Evolutionary conservation across 768 basidiomycete species (phyloP).

Genomic region (Rubroboletus pulcherrimus): DNA sequence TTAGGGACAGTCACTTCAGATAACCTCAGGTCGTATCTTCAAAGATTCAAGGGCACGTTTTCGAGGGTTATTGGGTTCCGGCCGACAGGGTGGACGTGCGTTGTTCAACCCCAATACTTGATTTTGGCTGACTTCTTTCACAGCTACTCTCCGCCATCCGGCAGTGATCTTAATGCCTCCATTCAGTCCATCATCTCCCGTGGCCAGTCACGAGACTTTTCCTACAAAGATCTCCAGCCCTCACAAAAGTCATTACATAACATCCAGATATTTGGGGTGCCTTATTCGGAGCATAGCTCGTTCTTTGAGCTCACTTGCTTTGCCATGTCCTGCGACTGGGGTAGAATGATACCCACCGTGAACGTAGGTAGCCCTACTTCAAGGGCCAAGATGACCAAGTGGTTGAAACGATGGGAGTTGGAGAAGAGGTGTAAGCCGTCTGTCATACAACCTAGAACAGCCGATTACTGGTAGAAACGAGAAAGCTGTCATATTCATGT

Average conservation of each 20-base stretch:
- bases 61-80: conserved; percentile 75
- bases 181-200: conserved; percentile 66
- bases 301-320: conserved; percentile 96
- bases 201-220: conserved; percentile 66
- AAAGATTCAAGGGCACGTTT: conserved; percentile 69
- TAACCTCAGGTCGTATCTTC: conserved; percentile 70
- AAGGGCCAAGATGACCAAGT: conserved; percentile 81
- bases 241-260: conserved; percentile 66
- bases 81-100: conserved; percentile 96
- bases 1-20: conserved; percentile 73
- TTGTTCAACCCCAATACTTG: conserved; percentile 7
- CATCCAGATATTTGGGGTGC: conserved; percentile 76
- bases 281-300: conserved; percentile 94
- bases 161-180: conserved; percentile 58
- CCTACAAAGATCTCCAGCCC: conserved; percentile 61
- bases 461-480: conserved; percentile 44
- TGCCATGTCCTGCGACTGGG: conserved; percentile 82
- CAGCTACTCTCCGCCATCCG: conserved; percentile 66
- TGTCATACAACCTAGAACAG: conserved; percentile 36
- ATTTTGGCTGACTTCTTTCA: conserved; percentile 2
- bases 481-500: conserved; percentile 8
- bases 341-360: conserved; percentile 92
- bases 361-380: conserved; percentile 74
- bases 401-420: conserved; percentile 86
- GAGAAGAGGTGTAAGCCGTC: conserved; percentile 58